Base-by-base conservation (phyloP, 106 monocot species). In the Agapanthus africanus region DNA sequence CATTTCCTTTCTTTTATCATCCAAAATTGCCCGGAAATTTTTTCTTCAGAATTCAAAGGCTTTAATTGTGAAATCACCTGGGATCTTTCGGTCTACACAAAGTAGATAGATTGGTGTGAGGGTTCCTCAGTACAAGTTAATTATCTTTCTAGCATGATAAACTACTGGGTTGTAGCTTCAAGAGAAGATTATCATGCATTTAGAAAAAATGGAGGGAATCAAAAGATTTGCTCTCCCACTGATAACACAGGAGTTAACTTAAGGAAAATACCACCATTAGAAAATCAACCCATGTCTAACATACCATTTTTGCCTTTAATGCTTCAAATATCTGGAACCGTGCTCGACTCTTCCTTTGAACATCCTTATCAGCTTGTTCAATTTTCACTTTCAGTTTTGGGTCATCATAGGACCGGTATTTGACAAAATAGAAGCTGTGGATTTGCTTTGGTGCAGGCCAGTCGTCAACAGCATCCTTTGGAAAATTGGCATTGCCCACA, bases 381-480 rank as follows among this genome's bases (percentile, higher is more conserved):
- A 85, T 39, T 71, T 85, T 91, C 33, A 30, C 41, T 68, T 79
- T 95, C 37, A 95, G 49, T 63, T 91, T 77, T 37, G 91, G 85
- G 50, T 95, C 83, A 37, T 95, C 94, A 65, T 73, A 70, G 37
- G 77, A 39, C 54, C 87, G 76, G 63, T 77, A 41, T 68, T 66
- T 87, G 36, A 83, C 68, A 42, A 91, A 79, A 79, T 81, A 95
- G 39, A 91, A 95, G 1, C 18, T 70, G 50, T 85, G 79, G 4
- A 81, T 68, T 77, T 90, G 60, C 71, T 83, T 82, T 40, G 72
- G 76, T 65, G 66, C 80, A 67, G 87, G 87, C 94, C 94, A 95
- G 41, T 91, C 87, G 27, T 83, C 94, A 10, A 72, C 64, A 59
- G 85, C 94, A 85, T 91, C 85, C 75, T 88, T 83, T 18, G 83